Percentiles rank a stretch among this genome's conserved stretches.
phyloP scores from a whole-genome alignment of 2,329 filamentous ascomycete genomes.

The Beauveria scarabaeidicola region DNA sequence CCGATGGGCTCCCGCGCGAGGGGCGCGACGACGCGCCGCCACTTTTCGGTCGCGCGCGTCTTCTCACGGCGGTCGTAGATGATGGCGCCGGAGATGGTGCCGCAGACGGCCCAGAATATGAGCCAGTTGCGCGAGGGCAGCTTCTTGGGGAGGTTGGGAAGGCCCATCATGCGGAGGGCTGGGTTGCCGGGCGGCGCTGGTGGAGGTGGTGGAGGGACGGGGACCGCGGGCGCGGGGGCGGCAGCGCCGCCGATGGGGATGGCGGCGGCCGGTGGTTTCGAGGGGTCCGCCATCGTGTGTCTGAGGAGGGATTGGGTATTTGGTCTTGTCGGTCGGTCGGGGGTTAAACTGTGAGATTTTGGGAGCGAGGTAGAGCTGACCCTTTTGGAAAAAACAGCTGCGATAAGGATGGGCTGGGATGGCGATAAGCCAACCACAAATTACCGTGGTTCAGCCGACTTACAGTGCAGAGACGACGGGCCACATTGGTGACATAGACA shows the following conservation, averaged over 20 bases:
- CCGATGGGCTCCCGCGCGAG: slow-evolving; percentile 69
- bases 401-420: slow-evolving; percentile 1
- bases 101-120: slow-evolving; percentile 79
- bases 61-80: slow-evolving; percentile 92
- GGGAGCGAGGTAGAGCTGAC: not conserved
- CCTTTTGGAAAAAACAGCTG: slow-evolving; percentile 8
- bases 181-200: slow-evolving; percentile 51
- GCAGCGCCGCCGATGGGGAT: slow-evolving; percentile 19
- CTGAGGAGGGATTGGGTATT: not conserved
- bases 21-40: slow-evolving; percentile 77
- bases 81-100: slow-evolving; percentile 68
- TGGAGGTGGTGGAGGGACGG: slow-evolving; percentile 19
- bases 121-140: slow-evolving; percentile 96
- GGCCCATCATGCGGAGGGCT: slow-evolving; percentile 69
- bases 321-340: not conserved
- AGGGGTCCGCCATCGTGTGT: slow-evolving; percentile 4
- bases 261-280: slow-evolving; percentile 5
- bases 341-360: not conserved
- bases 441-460: slow-evolving; percentile 8
- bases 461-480: not conserved
- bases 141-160: slow-evolving; percentile 74
- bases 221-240: slow-evolving; percentile 16
- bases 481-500: not conserved
- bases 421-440: slow-evolving; percentile 1
- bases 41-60: slow-evolving; percentile 74